A percentile compares a stretch with the other conserved stretches of the same genome.
Conservation (phyloP, 1,284 basidiomycete genomes). For the Neolentinus lepideus region DNA sequence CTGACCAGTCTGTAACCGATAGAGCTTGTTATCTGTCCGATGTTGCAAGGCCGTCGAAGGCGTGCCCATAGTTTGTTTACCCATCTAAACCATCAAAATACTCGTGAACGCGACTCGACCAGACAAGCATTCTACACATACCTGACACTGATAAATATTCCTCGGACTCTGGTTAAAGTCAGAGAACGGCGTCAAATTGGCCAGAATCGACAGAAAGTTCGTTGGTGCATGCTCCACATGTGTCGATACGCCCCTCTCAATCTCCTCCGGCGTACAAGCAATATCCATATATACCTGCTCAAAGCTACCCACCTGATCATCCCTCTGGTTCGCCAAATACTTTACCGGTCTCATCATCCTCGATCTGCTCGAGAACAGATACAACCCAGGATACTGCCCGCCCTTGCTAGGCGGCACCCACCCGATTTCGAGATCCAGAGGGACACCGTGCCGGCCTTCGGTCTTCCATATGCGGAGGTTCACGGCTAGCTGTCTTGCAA, state of each 20-base stretch:
- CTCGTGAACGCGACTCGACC: constrained; percentile 5
- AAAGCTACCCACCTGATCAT: constrained; percentile 93
- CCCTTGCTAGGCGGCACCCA: constrained; percentile 79
- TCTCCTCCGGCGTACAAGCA: constrained; percentile 86
- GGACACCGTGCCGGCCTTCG: constrained; percentile 76
- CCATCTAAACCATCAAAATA: constrained; percentile 67
- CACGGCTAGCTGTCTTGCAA: constrained; percentile 78
- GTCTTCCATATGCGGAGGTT: constrained; percentile 95
- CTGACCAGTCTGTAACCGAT: constrained; percentile 93
- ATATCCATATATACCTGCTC: constrained; percentile 99
- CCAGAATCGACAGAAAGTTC: constrained; percentile 87
- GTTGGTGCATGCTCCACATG: constrained; percentile 96
- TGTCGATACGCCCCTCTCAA: constrained; percentile 76
- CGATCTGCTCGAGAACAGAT: constrained; percentile 83
- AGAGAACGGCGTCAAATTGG: constrained; percentile 80
- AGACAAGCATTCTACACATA: constrained; percentile 19
- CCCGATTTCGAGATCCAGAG: constrained; percentile 94
- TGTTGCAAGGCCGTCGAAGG: constrained; percentile 88
- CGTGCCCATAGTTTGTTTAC: constrained; percentile 99
- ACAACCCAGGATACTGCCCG: constrained; percentile 96
- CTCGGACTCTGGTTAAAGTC: constrained; percentile 97
- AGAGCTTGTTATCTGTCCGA: constrained; percentile 98
- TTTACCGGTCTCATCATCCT: constrained; percentile 99
- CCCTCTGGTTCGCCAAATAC: constrained; percentile 78
- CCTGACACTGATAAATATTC: constrained; percentile 87